These are phyloP conservation scores for Apium graveolens DNA, from an alignment of 129 eudicot genomes.

Conservation along the genomic window DNA sequence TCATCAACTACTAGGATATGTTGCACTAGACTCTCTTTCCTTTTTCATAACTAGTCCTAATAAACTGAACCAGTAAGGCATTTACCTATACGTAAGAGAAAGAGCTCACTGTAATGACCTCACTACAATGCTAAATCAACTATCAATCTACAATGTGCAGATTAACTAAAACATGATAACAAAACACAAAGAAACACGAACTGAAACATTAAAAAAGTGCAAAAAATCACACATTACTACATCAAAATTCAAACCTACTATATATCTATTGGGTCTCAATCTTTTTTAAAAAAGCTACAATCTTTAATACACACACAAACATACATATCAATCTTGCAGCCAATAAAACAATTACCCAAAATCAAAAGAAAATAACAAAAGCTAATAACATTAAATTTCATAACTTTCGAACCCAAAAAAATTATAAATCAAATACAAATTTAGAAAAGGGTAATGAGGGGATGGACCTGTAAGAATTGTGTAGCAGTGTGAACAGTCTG, in stretches of 20 bases:
- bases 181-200: background rate
- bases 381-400: too few species aligned
- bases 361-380: too few species aligned
- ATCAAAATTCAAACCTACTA: background rate
- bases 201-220: background rate
- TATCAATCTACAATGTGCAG: background rate
- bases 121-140: background rate
- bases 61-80: too few species aligned
- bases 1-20: background rate
- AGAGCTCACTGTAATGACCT: background rate
- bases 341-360: too few species aligned
- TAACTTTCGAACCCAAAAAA: background rate
- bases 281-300: background rate
- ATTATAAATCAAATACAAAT: background rate
- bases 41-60: background rate
- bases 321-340: background rate
- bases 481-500: conserved; percentile 81
- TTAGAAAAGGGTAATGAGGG: too few species aligned
- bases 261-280: background rate
- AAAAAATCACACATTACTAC: background rate
- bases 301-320: background rate
- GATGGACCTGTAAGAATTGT: conserved; percentile 73
- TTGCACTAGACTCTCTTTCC: background rate
- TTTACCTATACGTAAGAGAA: background rate
- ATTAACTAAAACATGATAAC: background rate